Evolutionary conservation across 2,329 filamentous ascomycete genomes (phyloP).

Genomic region (Alternaria dauci): DNA sequence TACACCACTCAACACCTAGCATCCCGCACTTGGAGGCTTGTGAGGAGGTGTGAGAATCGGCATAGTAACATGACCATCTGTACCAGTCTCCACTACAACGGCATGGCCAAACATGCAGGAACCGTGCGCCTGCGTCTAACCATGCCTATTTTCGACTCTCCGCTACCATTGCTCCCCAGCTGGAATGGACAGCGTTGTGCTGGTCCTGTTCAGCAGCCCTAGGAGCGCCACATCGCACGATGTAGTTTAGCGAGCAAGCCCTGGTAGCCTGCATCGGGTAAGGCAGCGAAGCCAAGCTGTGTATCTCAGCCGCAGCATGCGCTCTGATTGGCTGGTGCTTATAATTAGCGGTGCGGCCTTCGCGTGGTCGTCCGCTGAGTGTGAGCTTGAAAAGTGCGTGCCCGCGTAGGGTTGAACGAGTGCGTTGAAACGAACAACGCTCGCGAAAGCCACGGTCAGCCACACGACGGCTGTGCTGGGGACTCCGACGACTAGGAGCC

Average conservation of each 20-base stretch:
- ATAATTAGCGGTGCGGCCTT: conserved; percentile 47
- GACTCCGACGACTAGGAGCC: conserved; percentile 34
- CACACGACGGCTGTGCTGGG: conserved; percentile 49
- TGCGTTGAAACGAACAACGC: conserved; percentile 31
- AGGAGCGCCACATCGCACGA: conserved; percentile 37
- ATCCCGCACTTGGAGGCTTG: conserved; percentile 36
- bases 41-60: conserved; percentile 34
- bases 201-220: conserved; percentile 41
- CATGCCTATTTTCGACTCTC: conserved; percentile 33
- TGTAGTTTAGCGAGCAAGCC: conserved; percentile 28
- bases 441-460: conserved; percentile 43
- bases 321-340: conserved; percentile 38
- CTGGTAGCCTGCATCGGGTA: conserved; percentile 36
- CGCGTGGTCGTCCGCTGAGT: conserved; percentile 43
- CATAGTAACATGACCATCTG: conserved; percentile 37
- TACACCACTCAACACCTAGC: conserved; percentile 47
- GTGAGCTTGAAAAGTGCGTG: conserved; percentile 33
- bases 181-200: conserved; percentile 41
- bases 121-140: conserved; percentile 33
- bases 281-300: conserved; percentile 31
- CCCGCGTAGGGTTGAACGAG: conserved; percentile 33
- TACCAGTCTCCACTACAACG: conserved; percentile 24
- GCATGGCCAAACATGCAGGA: conserved; percentile 29
- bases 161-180: conserved; percentile 40
- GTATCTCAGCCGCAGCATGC: conserved; percentile 26